A percentile compares a stretch with the other conserved stretches of the same genome.
These are phyloP conservation scores for Cornus florida DNA, from an alignment of 148 eudicot species.

Conservation along the genomic window DNA sequence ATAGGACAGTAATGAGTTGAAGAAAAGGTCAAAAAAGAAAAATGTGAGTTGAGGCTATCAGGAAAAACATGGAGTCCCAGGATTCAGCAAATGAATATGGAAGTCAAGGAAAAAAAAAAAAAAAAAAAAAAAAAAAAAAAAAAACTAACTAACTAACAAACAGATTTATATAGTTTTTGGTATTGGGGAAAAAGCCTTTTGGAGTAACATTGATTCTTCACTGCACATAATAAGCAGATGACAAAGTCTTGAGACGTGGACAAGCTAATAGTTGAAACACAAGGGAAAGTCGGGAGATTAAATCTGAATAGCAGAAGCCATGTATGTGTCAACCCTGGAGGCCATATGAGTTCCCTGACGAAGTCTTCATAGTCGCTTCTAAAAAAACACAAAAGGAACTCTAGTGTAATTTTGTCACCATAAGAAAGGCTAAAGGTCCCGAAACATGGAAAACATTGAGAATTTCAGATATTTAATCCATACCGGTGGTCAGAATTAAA, in stretches of 20 bases:
- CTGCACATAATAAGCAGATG: neutral
- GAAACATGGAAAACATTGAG: slow-evolving; percentile 7
- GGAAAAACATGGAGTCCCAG: neutral
- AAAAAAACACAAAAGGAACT: slow-evolving; percentile 17
- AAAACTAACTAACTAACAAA: too few species aligned
- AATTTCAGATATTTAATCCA: slow-evolving; percentile 1
- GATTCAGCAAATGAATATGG: neutral
- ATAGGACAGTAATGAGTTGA: neutral
- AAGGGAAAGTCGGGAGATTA: slow-evolving; percentile 8
- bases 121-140: too few species aligned
- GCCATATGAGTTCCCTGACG: slow-evolving; percentile 71
- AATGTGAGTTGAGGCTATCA: neutral
- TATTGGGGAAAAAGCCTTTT: neutral
- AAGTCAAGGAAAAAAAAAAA: neutral
- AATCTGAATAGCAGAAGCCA: slow-evolving; percentile 92
- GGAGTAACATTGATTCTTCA: neutral
- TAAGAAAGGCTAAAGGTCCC: slow-evolving; percentile 4
- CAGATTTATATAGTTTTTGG: neutral
- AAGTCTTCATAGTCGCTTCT: slow-evolving; percentile 98
- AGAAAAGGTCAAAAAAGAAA: neutral
- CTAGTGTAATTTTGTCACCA: neutral
- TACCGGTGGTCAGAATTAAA: slow-evolving; percentile 86
- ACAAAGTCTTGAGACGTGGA: neutral
- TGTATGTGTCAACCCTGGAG: slow-evolving; percentile 71
- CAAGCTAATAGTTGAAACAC: neutral